Conservation (phyloP, 1,284 basidiomycete genomes). For the Coniferiporia sulphurascens region DNA sequence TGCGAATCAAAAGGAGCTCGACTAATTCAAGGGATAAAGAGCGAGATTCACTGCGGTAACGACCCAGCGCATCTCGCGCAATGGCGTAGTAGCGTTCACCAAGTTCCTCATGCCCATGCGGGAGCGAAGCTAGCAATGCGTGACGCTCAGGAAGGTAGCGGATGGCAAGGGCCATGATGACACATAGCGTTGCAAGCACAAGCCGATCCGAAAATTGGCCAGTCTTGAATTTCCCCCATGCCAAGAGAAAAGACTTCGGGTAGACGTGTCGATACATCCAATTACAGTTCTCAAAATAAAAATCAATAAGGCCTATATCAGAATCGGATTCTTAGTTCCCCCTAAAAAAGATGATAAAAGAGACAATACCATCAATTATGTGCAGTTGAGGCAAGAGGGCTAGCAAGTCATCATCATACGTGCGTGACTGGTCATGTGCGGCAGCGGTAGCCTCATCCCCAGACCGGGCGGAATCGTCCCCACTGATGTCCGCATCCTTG, state of each 20-base stretch:
- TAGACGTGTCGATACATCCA: conserved; percentile 80
- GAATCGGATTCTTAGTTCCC: background rate
- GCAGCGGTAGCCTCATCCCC: background rate
- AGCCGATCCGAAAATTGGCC: conserved; percentile 62
- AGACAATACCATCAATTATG: conserved; percentile 50
- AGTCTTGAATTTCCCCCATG: conserved; percentile 69
- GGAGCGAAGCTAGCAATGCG: conserved; percentile 37
- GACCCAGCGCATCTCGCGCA: conserved; percentile 56
- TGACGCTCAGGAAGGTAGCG: conserved; percentile 69
- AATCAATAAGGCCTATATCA: conserved; percentile 44
- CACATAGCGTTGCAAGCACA: conserved; percentile 63
- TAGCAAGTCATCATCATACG: conserved; percentile 67
- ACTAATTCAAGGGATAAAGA: conserved; percentile 71
- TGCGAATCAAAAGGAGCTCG: conserved; percentile 62
- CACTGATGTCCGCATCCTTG: conserved; percentile 30
- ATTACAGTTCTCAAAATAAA: conserved; percentile 81
- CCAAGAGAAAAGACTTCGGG: conserved; percentile 49
- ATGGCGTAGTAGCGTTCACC: conserved; percentile 62
- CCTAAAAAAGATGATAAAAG: background rate
- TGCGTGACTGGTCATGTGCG: conserved; percentile 21
- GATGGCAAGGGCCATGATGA: conserved; percentile 65
- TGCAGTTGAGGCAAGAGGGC: conserved; percentile 56
- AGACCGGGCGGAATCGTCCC: conserved; percentile 9
- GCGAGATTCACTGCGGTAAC: conserved; percentile 54
- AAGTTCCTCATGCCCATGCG: conserved; percentile 49